Evolutionary conservation across 2,329 filamentous ascomycete genomes (phyloP), one percentile per base, ranked within the genome.

Genomic region (Ascochyta lentis): DNA sequence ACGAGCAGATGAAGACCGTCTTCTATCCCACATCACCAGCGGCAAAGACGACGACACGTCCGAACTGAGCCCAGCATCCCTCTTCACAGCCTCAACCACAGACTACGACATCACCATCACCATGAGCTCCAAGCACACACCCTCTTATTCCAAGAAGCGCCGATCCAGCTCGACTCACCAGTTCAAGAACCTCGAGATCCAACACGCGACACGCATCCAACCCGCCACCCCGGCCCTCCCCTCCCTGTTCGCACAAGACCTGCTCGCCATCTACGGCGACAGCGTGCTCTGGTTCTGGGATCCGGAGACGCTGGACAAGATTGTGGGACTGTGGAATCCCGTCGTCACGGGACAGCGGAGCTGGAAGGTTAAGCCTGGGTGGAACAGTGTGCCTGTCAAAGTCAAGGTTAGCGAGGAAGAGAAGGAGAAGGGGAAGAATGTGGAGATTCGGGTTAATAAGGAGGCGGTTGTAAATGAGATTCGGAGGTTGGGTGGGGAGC

Each of bases 31-130:
- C 15, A 43, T 66, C 26, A 62, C 65, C 42, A 44, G 16, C 16
- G 9, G 62, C 31, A 51, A 49, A 16, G 16, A 40, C 16, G 6
- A 10, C 19, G 4, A 1, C 10, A 2, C 22, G 13, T 38, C 49
- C 2, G n/a, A 45, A 4, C 46, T 73, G 2, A 39, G 88, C 43
- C 76, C 83, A 1, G 77, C 80, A 29, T 75, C 79, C 1, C 81
- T 98, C 8, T 98, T 98, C 77, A 80, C 84, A n/a, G 82, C 89
- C 3, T 85, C 88, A 0, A 80, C 91, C 6, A 76, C 77, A 9
- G 92, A 96, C 62, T 99, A 93, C 74, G 92, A 98, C 72, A 89
- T 98, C 60, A 78, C 94, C n/a, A 80, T 99, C 50, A 85, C 89
- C 68, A 79, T 98, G 19, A 84, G 85, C 15, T 63, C 81, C 29